Evolutionary conservation across 2,329 filamentous ascomycete species (phyloP).

Genomic region (Epichloe sibirici): DNA sequence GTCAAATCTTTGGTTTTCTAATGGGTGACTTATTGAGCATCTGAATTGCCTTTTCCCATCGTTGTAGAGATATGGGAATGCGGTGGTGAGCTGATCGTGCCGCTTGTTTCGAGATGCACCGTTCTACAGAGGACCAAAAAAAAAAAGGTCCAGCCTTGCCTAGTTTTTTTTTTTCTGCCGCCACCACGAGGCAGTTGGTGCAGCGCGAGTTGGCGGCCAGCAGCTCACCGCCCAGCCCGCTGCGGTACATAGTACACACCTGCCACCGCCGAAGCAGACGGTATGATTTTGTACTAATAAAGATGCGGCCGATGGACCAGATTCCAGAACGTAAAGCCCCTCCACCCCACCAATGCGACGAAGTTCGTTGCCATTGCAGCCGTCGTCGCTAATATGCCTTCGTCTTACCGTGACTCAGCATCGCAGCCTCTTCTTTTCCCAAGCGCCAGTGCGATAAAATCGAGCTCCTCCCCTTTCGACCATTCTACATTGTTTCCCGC

Average conservation of each 20-base stretch:
- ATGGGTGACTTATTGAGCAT: neutral
- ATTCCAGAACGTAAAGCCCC: slow-evolving; percentile 12
- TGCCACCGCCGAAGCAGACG: neutral
- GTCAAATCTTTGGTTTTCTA: neutral
- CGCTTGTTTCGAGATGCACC: neutral
- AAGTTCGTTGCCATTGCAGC: neutral
- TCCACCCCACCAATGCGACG: slow-evolving; percentile 16
- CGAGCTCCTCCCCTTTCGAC: neutral
- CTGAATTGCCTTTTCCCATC: neutral
- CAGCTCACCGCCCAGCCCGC: neutral
- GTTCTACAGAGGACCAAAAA: slow-evolving; percentile 3
- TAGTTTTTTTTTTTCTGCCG: slow-evolving; percentile 17
- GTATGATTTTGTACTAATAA: neutral
- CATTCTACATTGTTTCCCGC: neutral
- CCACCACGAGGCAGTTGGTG: slow-evolving; percentile 3
- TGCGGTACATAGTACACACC: too few species aligned
- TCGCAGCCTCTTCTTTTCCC: neutral
- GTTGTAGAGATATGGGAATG: neutral
- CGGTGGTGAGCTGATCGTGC: neutral
- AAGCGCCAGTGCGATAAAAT: neutral
- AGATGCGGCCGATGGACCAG: neutral
- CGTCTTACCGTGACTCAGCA: neutral
- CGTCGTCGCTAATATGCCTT: neutral
- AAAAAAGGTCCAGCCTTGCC: slow-evolving; percentile 19
- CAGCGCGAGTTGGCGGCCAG: neutral